These are phyloP conservation scores for Colletotrichum horii DNA, from an alignment of 2,329 filamentous ascomycete species.

Conservation along the genomic window DNA sequence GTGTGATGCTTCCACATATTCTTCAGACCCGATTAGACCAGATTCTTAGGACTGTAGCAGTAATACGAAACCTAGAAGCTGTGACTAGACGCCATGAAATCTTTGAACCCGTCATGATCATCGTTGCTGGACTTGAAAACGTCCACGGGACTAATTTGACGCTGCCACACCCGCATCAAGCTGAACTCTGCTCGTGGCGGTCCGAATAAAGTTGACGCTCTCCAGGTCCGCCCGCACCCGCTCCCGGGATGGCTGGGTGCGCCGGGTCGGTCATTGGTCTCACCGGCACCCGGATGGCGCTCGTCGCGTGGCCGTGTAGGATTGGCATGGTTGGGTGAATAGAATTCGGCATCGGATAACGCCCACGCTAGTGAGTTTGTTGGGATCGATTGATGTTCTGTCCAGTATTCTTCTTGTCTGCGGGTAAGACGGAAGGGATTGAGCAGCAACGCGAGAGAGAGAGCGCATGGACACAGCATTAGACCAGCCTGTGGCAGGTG, in stretches of 20 bases:
- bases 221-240: background rate
- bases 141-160: background rate
- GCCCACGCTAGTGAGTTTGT: background rate
- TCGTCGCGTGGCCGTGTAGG: background rate
- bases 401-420: background rate
- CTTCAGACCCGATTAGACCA: background rate
- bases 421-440: background rate
- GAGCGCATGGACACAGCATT: background rate
- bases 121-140: background rate
- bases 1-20: background rate
- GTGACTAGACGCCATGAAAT: background rate
- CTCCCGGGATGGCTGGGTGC: background rate
- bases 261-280: background rate
- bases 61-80: background rate
- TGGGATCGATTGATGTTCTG: background rate
- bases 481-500: background rate
- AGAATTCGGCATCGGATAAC: background rate
- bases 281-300: background rate
- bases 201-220: conserved; percentile 10
- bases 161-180: background rate
- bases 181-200: background rate
- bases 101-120: background rate
- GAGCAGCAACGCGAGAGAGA: background rate
- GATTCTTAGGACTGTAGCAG: background rate
- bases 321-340: background rate